Evolutionary conservation across 176 grass and related monocot genomes (phyloP), one percentile per base, ranked within the genome.

Genomic region (Carex cristatella): DNA sequence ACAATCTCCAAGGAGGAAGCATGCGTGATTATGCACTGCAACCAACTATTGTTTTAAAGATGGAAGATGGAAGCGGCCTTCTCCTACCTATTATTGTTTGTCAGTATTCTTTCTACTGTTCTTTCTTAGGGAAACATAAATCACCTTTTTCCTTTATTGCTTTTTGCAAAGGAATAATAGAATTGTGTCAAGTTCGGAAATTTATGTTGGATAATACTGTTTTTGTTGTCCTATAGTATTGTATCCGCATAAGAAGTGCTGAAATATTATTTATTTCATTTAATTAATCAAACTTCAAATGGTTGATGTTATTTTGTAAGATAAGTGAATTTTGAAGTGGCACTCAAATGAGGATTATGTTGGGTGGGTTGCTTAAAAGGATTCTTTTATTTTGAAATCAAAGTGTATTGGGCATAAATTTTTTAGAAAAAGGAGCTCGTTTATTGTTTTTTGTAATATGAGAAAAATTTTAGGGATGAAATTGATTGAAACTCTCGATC

Each of bases 61-160:
- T 94, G 79, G 92, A 98, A 92, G 95, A 94, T 93, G 95, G 92
- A 87, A 98, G 92, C 35, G 89, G 80, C 86, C 91, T 94, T 81
- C 82, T 98, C 57, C 95, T 98, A 68, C 95, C 92, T 83, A 98
- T 98, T 79, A 98, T 94, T 81, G 95, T 98, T 84, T 93, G 95
- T 98, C 90, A 48, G 95, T 87, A 79, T 65, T 84, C 65, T 87
- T 44, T 83, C 8, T 31, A 3, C 31, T 78, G 27, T 57, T 57
- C 51, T 57, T 56, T 57, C 23, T 5, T 78, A 4, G 69, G 16
- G 69, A 51, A 46, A 7, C 69, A 72, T 48, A 37, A 49, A 71
- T 60, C 5, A 57, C 27, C 62, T 32, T 74, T 65, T 61, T 10
- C 19, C 2, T 56, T 69, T 85, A 2, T 35, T n/a, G 28, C 8